Evolutionary conservation across 2,329 filamentous ascomycete species (phyloP).

Genomic region (Arthrobotrys musiformis): DNA sequence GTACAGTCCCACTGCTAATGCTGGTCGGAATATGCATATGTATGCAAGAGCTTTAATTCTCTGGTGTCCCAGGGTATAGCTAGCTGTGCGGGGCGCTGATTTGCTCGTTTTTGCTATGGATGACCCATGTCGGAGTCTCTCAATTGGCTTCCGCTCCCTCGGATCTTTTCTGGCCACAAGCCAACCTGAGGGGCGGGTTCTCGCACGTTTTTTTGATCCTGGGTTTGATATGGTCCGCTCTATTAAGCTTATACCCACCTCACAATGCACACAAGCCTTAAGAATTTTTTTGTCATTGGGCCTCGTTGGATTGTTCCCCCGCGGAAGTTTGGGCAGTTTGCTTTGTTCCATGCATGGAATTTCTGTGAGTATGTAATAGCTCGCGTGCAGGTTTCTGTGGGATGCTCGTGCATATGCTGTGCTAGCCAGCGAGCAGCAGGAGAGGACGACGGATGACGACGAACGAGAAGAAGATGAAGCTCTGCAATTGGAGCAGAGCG

Average conservation of each 20-base stretch:
- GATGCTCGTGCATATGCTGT: constrained; percentile 18
- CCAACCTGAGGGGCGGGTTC: constrained; percentile 53
- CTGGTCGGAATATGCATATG: constrained; percentile 25
- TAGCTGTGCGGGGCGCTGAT: constrained; percentile 36
- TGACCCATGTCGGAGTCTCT: constrained; percentile 9
- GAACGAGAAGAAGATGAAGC: not conserved
- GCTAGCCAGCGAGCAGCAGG: not conserved
- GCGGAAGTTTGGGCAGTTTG: constrained; percentile 22
- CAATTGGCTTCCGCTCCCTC: constrained; percentile 54
- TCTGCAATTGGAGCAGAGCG: not conserved
- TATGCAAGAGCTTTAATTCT: constrained; percentile 22
- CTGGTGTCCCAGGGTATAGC: constrained; percentile 21
- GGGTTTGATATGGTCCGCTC: constrained; percentile 25
- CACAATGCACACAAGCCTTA: not conserved
- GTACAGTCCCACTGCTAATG: not conserved
- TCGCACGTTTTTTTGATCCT: constrained; percentile 50
- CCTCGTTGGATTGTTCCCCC: not conserved
- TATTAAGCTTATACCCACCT: constrained; percentile 47
- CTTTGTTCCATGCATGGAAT: constrained; percentile 35
- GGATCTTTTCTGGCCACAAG: constrained; percentile 28
- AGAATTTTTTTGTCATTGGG: not conserved
- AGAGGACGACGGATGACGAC: not conserved
- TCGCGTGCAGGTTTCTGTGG: constrained; percentile 36
- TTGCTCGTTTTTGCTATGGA: constrained; percentile 46
- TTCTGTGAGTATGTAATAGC: constrained; percentile 9